Evolutionary conservation across 805 yeast species (phyloP).

Genomic region (Kluyveromyces aestuarii): DNA sequence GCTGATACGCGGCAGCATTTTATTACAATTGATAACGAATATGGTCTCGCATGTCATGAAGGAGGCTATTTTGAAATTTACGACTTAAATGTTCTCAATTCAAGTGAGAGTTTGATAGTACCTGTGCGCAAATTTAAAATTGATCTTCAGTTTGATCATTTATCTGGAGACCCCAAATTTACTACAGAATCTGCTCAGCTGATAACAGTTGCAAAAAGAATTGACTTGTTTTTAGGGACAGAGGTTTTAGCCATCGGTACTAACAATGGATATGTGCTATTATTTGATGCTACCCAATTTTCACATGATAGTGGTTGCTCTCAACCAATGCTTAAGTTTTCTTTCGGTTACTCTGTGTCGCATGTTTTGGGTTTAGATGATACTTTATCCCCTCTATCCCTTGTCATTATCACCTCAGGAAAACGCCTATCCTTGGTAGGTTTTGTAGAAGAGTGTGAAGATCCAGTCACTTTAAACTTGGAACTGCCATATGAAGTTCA

Average conservation of each 20-base stretch:
- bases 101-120: no score
- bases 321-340: not conserved
- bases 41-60: slow-evolving; percentile 5
- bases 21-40: not conserved
- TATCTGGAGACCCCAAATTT: not conserved
- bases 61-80: slow-evolving; percentile 7
- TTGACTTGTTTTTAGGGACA: not conserved
- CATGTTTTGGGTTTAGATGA: not conserved
- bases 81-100: not conserved
- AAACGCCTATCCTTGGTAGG: not conserved
- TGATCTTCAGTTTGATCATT: not conserved
- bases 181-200: not conserved
- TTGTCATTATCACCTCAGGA: not conserved
- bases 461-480: not conserved
- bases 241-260: not conserved
- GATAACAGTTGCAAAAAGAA: not conserved
- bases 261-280: not conserved
- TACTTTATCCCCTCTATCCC: not conserved
- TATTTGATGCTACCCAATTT: not conserved
- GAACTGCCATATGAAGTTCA: not conserved
- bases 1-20: slow-evolving; percentile 8
- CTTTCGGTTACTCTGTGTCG: not conserved
- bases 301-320: no score
- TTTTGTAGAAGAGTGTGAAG: not conserved
- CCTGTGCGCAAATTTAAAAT: not conserved